phyloP scores from a whole-genome alignment of 768 basidiomycete species.

The Clitopilus hobsonii region DNA sequence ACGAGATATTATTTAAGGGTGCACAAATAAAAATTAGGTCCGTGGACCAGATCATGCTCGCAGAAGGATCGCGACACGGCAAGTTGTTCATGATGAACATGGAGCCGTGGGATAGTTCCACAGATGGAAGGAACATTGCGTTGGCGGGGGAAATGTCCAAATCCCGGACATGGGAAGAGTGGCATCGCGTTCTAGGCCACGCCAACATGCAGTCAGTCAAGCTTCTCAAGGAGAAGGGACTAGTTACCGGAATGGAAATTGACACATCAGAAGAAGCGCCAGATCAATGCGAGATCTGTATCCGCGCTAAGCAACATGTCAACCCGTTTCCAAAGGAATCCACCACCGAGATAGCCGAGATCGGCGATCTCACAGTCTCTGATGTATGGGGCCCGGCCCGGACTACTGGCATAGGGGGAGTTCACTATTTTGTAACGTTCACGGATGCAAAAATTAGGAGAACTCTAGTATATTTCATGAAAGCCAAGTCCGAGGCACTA shows the following conservation, averaged over 20 bases:
- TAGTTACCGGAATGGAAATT: slow-evolving; percentile 18
- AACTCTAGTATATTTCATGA: slow-evolving; percentile 8
- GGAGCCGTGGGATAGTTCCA: neutral
- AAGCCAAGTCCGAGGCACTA: slow-evolving; percentile 11
- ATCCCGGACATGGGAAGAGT: slow-evolving; percentile 19
- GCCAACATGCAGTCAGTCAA: slow-evolving; percentile 16
- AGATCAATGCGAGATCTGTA: slow-evolving; percentile 26
- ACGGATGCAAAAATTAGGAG: neutral
- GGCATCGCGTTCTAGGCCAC: slow-evolving; percentile 22
- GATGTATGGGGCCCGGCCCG: neutral
- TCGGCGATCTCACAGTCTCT: neutral
- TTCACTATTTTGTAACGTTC: neutral
- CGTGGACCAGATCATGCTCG: neutral
- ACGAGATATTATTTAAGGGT: slow-evolving; percentile 1
- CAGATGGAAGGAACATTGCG: slow-evolving; percentile 1
- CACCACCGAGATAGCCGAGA: slow-evolving; percentile 8
- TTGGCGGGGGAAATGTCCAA: slow-evolving; percentile 7
- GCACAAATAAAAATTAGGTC: neutral
- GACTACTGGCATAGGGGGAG: neutral
- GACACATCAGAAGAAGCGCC: slow-evolving; percentile 11
- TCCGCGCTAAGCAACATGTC: slow-evolving; percentile 27
- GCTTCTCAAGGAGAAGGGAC: slow-evolving; percentile 8
- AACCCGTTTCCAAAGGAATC: slow-evolving; percentile 25
- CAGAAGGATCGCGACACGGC: neutral
- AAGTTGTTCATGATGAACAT: neutral